Evolutionary conservation across 768 basidiomycete species (phyloP).

Genomic region (Kwoniella mangroviensis): DNA sequence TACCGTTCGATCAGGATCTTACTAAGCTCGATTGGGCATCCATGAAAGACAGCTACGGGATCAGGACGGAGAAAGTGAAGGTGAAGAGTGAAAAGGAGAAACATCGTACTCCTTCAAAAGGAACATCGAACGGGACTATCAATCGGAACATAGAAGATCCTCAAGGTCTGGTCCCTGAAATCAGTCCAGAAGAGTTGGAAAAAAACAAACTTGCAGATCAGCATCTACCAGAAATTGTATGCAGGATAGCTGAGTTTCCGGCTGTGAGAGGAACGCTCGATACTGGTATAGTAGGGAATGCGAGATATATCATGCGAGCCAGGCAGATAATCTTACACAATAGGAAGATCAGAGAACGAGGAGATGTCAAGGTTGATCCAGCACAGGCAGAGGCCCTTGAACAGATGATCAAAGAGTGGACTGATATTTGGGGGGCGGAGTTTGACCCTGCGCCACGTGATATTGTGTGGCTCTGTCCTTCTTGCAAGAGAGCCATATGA

Average conservation of each 20-base stretch:
- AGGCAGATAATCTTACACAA: slow-evolving; percentile 27
- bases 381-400: neutral
- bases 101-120: neutral
- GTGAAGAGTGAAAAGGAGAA: neutral
- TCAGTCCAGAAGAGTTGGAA: neutral
- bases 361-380: neutral
- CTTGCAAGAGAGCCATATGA: slow-evolving; percentile 19
- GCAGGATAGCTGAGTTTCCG: slow-evolving; percentile 18
- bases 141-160: neutral
- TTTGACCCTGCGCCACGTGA: neutral
- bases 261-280: slow-evolving; percentile 25
- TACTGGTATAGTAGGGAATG: slow-evolving; percentile 33
- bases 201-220: neutral
- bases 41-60: neutral
- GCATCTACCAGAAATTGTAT: slow-evolving; percentile 8
- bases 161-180: neutral
- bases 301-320: slow-evolving; percentile 25
- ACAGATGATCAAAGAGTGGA: slow-evolving; percentile 5
- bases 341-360: neutral
- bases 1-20: slow-evolving; percentile 5
- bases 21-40: neutral
- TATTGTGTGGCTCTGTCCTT: slow-evolving; percentile 21
- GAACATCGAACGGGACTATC: neutral
- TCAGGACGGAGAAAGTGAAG: neutral
- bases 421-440: neutral